Evolutionary conservation across 1,284 basidiomycete genomes (phyloP), one percentile per base, ranked within the genome.

Genomic region (Rhodotorula sp.): DNA sequence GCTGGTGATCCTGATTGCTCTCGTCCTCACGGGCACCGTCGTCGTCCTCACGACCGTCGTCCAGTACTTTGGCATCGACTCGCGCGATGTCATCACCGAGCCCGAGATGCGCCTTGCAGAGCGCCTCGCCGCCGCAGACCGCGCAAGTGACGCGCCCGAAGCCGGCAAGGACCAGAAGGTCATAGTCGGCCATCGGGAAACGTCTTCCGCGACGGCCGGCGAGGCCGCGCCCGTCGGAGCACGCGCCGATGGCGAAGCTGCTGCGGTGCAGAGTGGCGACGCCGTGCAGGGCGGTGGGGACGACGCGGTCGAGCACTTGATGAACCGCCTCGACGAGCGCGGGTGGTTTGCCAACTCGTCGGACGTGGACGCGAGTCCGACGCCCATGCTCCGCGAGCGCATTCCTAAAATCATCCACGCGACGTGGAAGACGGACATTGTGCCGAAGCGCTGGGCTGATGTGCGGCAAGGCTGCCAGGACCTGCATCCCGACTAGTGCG

Each of bases 381-480:
- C 16, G 34, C 34, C 8, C 27, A 34, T 7, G 10, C 34, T 4
- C 17, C 8, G 25, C 19, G 58, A 44, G 83, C 87, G 58, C 89
- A 90, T 98, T 55, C 96, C 96, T 3, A 87, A 93, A 63, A 92
- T 99, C 77, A 88, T 99, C 66, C 96, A 99, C 83, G 96, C 98
- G 86, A 99, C 97, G 27, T 99, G 96, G 96, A 97, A 97, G 85
- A 89, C 90, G 25, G 89, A 96, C 74, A 87, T 86, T 0, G 85
- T 99, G 34, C 97, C 97, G 8, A 83, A 86, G 53, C 87, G 88
- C 73, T 99, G 95, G 95, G 87, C 88, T 76, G 85, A 76, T 25
- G 79, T 82, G 34, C 75, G 81, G 12, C 79, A 81, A 53, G 79
- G 77, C 52, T 84, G 83, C 70, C 77, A 77, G n/a, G 77, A 75